Evolutionary conservation across 148 eudicot species (phyloP), one percentile per base, ranked within the genome.

Genomic region (Vaccinium macrocarpon): DNA sequence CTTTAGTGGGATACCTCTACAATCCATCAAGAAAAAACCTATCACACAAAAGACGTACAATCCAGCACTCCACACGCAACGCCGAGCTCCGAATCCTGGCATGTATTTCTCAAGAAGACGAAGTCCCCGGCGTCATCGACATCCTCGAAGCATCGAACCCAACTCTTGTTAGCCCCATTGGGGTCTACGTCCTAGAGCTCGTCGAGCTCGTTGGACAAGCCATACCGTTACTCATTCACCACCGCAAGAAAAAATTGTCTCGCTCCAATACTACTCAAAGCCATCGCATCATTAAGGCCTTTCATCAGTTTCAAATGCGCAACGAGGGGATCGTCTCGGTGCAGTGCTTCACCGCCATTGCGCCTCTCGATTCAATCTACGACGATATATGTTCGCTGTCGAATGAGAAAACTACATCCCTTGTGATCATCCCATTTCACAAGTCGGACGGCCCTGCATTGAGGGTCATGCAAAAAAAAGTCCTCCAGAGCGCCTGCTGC

Each of bases 131-230:
- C 25, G 7, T 88, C 42, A 73, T 88, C 1, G 71, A 78, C 75
- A 25, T 86, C 25, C 68, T 88, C 0, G 61, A 86, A 23, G 88
- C 87, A n/a, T 66, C 88, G 0, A 82, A 86, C 13, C 86, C 88
- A 0, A 81, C 83, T 0, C 35, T 62, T 23, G 52, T 68, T 3
- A 80, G 76, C 38, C 86, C 90, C 38, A 57, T 88, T 2, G 52
- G 16, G 12, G 83, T 83, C 0, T 86, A 73, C 14, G 53, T 88
- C 50, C 62, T 88, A 13, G 88, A 88, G 70, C 76, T 86, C 27
- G 79, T 76, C 0, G 90, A 88, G 78, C 83, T 88, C 2, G 73
- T 82, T 0, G 90, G 90, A 6, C 85, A 82, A 35, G 87, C 87
- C 6, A 50, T 70, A 8, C 90, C 90, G 0, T 27, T 74, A 13